These are phyloP conservation scores for Polysphondylium violaceum DNA, from an alignment of 78 protist species.

Conservation along the genomic window DNA sequence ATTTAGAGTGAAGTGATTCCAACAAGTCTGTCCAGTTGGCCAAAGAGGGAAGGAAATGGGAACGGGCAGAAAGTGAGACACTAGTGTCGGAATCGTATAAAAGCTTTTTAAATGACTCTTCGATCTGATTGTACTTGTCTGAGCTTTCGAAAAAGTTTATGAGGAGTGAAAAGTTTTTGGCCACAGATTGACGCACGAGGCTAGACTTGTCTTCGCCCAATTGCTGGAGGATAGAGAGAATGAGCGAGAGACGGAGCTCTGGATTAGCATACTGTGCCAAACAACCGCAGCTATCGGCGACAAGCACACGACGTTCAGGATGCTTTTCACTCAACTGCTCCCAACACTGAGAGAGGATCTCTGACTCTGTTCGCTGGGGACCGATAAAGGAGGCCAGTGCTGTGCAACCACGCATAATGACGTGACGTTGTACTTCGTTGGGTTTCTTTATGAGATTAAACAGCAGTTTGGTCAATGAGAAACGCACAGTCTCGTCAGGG, in stretches of 20 bases:
- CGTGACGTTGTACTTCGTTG: conserved; percentile 77
- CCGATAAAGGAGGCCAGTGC: conserved; percentile 78
- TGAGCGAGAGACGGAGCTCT: conserved; percentile 56
- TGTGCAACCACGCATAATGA: conserved; percentile 78
- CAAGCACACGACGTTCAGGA: conserved; percentile 75
- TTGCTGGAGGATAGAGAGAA: conserved; percentile 77
- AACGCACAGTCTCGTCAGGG: conserved; percentile 76
- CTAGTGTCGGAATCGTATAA: conserved; percentile 26
- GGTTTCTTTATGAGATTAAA: conserved; percentile 83
- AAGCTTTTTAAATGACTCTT: conserved; percentile 58
- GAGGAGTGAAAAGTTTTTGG: conserved; percentile 63
- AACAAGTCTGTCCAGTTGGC: conserved; percentile 72
- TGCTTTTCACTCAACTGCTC: conserved; percentile 63
- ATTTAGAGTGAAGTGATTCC: conserved; percentile 30
- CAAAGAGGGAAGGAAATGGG: conserved; percentile 45
- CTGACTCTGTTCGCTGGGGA: conserved; percentile 72
- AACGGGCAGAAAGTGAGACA: conserved; percentile 40
- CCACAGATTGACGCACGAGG: conserved; percentile 45
- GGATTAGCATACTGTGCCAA: conserved; percentile 76
- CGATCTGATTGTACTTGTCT: conserved; percentile 74
- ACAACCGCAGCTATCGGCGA: conserved; percentile 80
- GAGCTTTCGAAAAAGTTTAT: conserved; percentile 55
- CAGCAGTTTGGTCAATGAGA: conserved; percentile 61
- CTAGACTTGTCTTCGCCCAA: conserved; percentile 62
- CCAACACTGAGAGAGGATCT: conserved; percentile 74